Evolutionary conservation across 2,329 filamentous ascomycete species (phyloP), one percentile per base, ranked within the genome.

Genomic region (Parascedosporium putredinis): DNA sequence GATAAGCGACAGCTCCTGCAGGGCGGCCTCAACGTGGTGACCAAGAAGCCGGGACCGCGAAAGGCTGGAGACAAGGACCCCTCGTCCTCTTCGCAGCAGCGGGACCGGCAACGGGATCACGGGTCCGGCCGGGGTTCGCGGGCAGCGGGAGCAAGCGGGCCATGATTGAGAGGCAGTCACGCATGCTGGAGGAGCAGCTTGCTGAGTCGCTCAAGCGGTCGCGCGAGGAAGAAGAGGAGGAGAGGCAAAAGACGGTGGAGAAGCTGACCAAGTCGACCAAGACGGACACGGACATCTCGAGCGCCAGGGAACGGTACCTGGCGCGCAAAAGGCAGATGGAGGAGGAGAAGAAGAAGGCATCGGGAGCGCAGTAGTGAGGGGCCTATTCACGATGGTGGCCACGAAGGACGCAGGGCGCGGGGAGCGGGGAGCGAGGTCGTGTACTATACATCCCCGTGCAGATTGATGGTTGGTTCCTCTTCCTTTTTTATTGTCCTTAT

Each of bases 1-100:
- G 87, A 94, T 62, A 91, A 89, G 70, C 75, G 86, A n/a, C 83
- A 93, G 62, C 70, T 93, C 7, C 75, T 94, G 5, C 75, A 71
- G 44, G 84, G 86, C 5, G 87, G 87, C 23, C 72, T 94, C 47
- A 94, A 94, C 58, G 67, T 93, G 16, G 75, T 75, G 46, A 70
- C 75, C 0, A 83, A 79, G 61, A 81, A 82, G 56, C 42, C 36
- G 5, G 45, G 43, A 46, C 33, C 44, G 12, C 20, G 8, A 7
- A 52, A 50, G 20, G 40, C 31, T 12, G 34, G 34, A 4, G 29
- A 49, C 22, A 50, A 51, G 23, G 6, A 18, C n/a, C n/a, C n/a
- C n/a, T n/a, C n/a, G 22, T 44, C 36, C 5, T 50, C 12, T 9
- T 46, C 24, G 31, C 52, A 48, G 27, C 51, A 16, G 42, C 49